These are phyloP conservation scores for Talaromyces sp. DNA, from an alignment of 2,329 filamentous ascomycete genomes.

Conservation along the genomic window DNA sequence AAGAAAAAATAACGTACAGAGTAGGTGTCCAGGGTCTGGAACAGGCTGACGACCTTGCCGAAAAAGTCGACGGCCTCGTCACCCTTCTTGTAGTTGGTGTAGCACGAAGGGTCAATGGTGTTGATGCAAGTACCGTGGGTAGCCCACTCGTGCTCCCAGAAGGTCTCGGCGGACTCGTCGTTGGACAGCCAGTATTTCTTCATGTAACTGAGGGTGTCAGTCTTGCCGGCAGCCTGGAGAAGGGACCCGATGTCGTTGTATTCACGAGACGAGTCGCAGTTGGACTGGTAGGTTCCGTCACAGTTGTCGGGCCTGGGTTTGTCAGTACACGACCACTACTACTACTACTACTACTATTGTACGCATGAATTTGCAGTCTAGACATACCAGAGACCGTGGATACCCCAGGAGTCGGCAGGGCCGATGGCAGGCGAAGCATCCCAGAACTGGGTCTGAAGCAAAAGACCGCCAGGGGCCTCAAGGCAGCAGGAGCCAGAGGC, in stretches of 20 bases:
- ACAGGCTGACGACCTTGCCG: slow-evolving; percentile 49
- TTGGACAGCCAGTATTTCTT: slow-evolving; percentile 56
- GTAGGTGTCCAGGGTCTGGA: slow-evolving; percentile 53
- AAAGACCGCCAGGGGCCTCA: slow-evolving; percentile 52
- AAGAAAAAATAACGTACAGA: slow-evolving; percentile 23
- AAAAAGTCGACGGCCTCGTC: slow-evolving; percentile 57
- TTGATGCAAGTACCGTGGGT: slow-evolving; percentile 70
- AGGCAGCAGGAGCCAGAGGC: slow-evolving; percentile 52
- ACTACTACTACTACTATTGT: too few relatives aligned
- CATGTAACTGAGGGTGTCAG: slow-evolving; percentile 53
- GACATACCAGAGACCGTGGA: slow-evolving; percentile 52
- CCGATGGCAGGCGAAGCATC: slow-evolving; percentile 51
- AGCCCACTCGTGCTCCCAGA: slow-evolving; percentile 68
- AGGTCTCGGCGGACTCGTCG: slow-evolving; percentile 48
- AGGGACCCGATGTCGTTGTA: slow-evolving; percentile 56
- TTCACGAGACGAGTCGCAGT: slow-evolving; percentile 50
- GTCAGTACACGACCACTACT: too few relatives aligned
- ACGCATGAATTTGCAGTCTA: background rate
- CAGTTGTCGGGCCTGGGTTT: slow-evolving; percentile 45
- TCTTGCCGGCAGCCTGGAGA: slow-evolving; percentile 44
- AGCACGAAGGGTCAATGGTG: slow-evolving; percentile 61
- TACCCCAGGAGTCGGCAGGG: slow-evolving; percentile 52
- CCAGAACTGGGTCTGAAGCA: slow-evolving; percentile 59
- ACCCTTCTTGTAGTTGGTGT: slow-evolving; percentile 49
- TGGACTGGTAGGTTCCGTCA: slow-evolving; percentile 53